phyloP scores from a whole-genome alignment of 148 eudicot species.

The Chenopodium formosanum region DNA sequence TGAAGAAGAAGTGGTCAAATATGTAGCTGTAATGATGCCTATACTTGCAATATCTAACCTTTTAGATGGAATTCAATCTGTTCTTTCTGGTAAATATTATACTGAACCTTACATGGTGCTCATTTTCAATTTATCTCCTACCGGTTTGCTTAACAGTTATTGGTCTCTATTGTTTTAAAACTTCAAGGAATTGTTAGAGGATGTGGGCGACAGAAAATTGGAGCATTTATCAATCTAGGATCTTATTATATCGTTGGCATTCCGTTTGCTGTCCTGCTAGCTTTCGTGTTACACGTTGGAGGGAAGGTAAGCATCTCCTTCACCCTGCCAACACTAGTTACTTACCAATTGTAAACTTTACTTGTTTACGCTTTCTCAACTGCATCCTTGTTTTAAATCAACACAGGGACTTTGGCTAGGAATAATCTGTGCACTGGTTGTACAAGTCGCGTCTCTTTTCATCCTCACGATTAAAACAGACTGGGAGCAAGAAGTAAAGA shows the following conservation, averaged over 20 bases:
- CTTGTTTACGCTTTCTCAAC: neutral
- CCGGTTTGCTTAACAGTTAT: neutral
- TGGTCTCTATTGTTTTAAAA: neutral
- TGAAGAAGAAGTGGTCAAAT: constrained; percentile 57
- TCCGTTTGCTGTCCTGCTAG: constrained; percentile 64
- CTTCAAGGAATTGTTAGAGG: constrained; percentile 74
- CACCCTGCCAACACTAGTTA: too few species aligned
- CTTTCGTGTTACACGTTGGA: constrained; percentile 63
- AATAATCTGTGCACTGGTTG: constrained; percentile 59
- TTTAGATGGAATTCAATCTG: constrained; percentile 62
- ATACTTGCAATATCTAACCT: constrained; percentile 60
- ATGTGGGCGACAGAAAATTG: constrained; percentile 75
- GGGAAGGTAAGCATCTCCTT: constrained; percentile 48
- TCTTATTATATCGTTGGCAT: constrained; percentile 84
- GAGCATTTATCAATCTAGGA: constrained; percentile 80
- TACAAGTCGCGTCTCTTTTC: constrained; percentile 63
- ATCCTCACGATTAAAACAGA: constrained; percentile 47
- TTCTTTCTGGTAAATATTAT: constrained; percentile 58
- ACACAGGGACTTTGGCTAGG: constrained; percentile 80
- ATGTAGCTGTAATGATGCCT: constrained; percentile 68
- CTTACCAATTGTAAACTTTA: neutral
- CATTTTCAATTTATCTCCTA: neutral
- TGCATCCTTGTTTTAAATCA: neutral
- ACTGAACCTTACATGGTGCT: neutral
- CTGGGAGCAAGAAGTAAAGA: constrained; percentile 64